phyloP scores from a whole-genome alignment of 2,329 filamentous ascomycete species.

The Myriosclerotinia curreyana region DNA sequence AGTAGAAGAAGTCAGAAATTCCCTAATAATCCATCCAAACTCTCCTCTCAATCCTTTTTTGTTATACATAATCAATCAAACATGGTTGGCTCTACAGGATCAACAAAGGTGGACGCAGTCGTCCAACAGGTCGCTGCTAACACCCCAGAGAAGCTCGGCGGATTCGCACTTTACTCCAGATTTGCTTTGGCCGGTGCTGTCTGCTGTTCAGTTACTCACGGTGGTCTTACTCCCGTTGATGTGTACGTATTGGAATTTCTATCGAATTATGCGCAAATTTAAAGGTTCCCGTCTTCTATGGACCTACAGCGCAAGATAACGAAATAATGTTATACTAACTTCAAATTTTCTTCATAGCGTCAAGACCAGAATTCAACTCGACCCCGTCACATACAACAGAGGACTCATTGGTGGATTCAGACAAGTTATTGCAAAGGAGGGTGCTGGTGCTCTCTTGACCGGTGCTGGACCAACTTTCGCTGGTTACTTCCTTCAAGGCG shows the following conservation, averaged over 20 bases:
- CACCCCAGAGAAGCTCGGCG: conserved; percentile 51
- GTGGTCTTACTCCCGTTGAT: conserved; percentile 95
- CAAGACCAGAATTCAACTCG: conserved; percentile 94
- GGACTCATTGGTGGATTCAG: conserved; percentile 83
- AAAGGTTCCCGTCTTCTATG: not conserved
- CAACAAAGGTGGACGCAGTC: conserved; percentile 38
- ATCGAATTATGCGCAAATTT: conserved; percentile 4
- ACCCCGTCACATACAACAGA: conserved; percentile 83
- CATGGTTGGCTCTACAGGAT: conserved; percentile 35
- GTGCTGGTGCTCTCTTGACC: conserved; percentile 80
- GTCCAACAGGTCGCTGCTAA: conserved; percentile 37
- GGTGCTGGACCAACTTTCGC: conserved; percentile 82
- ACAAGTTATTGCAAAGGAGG: conserved; percentile 80
- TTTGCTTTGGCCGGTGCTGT: conserved; percentile 97
- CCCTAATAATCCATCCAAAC: not conserved
- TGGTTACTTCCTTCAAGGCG: conserved; percentile 92
- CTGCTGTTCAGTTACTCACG: conserved; percentile 98
- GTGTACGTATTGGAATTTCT: conserved; percentile 67
- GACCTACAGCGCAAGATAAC: conserved; percentile 24
- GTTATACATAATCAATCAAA: conserved; percentile 34
- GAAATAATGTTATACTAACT: conserved; percentile 30
- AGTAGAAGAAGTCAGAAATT: conserved; percentile 15
- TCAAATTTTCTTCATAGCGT: conserved; percentile 55
- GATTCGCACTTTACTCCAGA: conserved; percentile 80
- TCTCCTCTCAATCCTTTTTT: conserved; percentile 26